Conservation (phyloP, 2,329 filamentous ascomycete genomes). For the Apiospora kogelbergensis region DNA sequence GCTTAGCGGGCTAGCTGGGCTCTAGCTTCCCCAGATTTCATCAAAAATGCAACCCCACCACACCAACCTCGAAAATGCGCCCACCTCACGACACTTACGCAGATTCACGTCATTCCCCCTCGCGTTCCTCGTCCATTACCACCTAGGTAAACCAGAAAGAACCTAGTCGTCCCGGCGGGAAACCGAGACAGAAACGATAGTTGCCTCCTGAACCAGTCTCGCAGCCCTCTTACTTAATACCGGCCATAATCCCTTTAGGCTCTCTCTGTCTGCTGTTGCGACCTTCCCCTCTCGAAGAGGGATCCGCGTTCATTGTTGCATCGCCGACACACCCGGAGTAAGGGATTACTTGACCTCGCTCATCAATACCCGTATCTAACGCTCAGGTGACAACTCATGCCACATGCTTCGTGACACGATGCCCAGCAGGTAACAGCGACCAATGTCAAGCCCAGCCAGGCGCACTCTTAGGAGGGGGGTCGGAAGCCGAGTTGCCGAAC, state of each 20-base stretch:
- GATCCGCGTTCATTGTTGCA: background rate
- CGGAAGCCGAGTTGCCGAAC: background rate
- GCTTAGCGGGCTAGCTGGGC: background rate
- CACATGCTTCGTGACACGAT: background rate
- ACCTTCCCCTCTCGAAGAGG: background rate
- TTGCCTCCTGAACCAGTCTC: background rate
- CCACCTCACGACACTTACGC: background rate
- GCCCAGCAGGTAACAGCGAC: background rate
- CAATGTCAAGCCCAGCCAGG: background rate
- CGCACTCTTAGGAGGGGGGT: background rate
- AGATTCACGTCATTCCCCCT: background rate
- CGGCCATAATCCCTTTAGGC: background rate
- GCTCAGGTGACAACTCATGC: background rate
- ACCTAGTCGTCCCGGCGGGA: background rate
- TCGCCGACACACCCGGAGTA: background rate
- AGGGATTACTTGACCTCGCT: background rate
- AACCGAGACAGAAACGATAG: too few relatives aligned
- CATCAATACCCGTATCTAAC: background rate
- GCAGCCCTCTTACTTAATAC: background rate
- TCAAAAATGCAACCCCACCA: background rate
- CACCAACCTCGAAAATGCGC: background rate
- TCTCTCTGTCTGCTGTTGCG: background rate
- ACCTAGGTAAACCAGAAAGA: background rate
- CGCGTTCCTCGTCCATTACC: background rate
- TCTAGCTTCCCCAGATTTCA: conserved; percentile 6